Evolutionary conservation across 2,329 filamentous ascomycete genomes (phyloP), one percentile per base, ranked within the genome.

Genomic region (Verticillium dahliae): DNA sequence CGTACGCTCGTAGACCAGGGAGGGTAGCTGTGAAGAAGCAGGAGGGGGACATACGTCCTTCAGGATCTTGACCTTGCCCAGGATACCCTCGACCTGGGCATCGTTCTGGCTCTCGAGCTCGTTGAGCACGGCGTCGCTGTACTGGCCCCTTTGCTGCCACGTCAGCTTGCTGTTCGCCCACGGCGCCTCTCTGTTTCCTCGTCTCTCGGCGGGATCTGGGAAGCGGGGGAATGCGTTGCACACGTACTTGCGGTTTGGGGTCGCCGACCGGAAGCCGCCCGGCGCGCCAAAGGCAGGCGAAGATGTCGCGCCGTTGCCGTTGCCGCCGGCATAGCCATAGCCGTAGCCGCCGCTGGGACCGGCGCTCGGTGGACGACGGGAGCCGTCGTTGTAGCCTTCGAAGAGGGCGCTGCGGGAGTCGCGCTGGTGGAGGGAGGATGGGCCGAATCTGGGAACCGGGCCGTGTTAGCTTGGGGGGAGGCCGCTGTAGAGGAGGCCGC

Each of bases 41-140:
- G 56, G 57, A 58, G 58, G 31, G 54, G 13, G 57, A 56, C 67
- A 81, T 77, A 96, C 92, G 77, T 92, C 87, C 77, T 97, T 98
- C 69, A 98, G 74, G 79, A 92, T 86, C 79, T 84, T 87, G 63
- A 98, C 94, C 76, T 97, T 97, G 67, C 90, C 90, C 67, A 91
- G 84, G 71, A 97, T 93, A n/a, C 92, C 92, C 64, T 92, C 90
- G 11, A 97, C 88, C 69, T 97, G 89, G 62, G 86, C 82, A 68
- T 97, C 93, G 72, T 98, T 98, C 78, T 99, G 95, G 71, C 90
- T 94, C 80, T 99, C 95, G 63, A 99, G 83, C 77, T 96, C 92
- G 73, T 91, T 92, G 60, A 99, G 83, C 57, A 97, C 92, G 22
- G 93, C 90, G 70, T 96, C 90, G 72, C 90, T 94, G 75, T 98